Base-by-base conservation (phyloP, 2,329 filamentous ascomycete species). In the Arthrinium puccinioides region DNA sequence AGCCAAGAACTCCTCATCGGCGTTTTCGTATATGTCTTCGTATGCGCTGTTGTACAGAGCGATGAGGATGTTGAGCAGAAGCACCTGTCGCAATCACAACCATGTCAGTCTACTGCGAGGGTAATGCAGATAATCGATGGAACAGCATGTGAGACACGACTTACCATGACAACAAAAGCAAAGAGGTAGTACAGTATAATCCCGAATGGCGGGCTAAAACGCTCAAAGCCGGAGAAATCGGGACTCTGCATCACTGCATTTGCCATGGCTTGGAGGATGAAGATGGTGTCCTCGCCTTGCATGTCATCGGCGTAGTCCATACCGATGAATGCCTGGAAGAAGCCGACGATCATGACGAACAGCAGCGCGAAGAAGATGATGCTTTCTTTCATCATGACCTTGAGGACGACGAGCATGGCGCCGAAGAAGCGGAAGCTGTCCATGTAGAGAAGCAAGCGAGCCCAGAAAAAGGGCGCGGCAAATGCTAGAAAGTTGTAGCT, bases 41-140 rank as follows among this genome's bases (percentile, higher is more conserved):
- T 98, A 97, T 2, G 92, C 88, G 32, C 83, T 90, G 64, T 97
- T 97, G 69, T 96, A 98, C 6, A 98, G 77, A 0, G 92, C 92
- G 55, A 98, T 97, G 40, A 98, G 78, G 51, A 98, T 87, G 59
- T 98, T 98, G 48, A 98, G 77, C 19, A 97, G 70, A 39, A 98
- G 66, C 18, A 78, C 70, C 71, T 72, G 24, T 1, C 21, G 1
- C 14, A 11, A 9, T 31, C 30, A 21, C 19, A 21, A 13, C n/a
- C 9, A 21, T 9, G 13, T 32, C 21, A 32, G 30, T 14, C 16
- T n/a, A n/a, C 14, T 13, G 9, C 27, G 7, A 14, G 9, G 14
- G 13, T 9, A 3, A 13, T 7, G 45, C 27, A 2, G 2, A 0
- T 9, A 7, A 3, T 3, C 19, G 9, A 9, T 24, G 6, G 10